phyloP scores from a whole-genome alignment of 2,329 filamentous ascomycete species.

The Cladosporium velox region DNA sequence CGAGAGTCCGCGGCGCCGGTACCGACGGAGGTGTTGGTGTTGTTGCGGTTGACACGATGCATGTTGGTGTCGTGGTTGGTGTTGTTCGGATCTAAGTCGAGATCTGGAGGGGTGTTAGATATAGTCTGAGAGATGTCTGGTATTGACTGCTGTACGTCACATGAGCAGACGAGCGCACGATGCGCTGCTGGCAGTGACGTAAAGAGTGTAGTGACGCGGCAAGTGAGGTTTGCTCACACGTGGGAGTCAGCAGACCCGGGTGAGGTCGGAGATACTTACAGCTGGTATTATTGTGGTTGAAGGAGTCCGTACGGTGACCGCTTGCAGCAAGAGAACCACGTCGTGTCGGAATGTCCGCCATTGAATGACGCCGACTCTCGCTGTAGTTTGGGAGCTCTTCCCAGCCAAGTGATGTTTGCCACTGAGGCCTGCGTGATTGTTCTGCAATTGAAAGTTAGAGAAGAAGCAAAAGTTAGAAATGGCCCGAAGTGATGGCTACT shows the following conservation, averaged over 20 bases:
- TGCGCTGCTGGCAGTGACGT: not conserved
- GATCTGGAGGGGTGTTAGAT: constrained; percentile 16
- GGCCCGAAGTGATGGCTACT: not conserved
- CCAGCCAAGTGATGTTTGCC: constrained; percentile 72
- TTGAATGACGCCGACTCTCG: constrained; percentile 78
- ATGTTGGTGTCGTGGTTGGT: constrained; percentile 2
- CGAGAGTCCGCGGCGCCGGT: constrained; percentile 28
- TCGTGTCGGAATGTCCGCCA: constrained; percentile 54
- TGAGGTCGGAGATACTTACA: not conserved
- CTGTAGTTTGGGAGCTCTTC: constrained; percentile 62
- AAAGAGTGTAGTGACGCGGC: constrained; percentile 5
- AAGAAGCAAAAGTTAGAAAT: constrained; percentile 8
- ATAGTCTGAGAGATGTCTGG: not conserved
- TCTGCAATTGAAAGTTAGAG: constrained; percentile 4
- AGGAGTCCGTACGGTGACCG: constrained; percentile 1
- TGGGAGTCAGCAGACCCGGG: not conserved
- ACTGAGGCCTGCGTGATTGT: constrained; percentile 48
- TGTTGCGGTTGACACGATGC: constrained; percentile 11
- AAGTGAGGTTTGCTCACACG: constrained; percentile 26
- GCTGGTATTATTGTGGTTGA: not conserved
- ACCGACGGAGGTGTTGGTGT: constrained; percentile 2
- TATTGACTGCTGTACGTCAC: constrained; percentile 9
- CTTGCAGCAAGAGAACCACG: constrained; percentile 36
- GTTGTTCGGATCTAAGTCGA: constrained; percentile 15
- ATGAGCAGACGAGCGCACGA: not conserved